Percentiles rank a stretch among this genome's conserved stretches.
phyloP scores from a whole-genome alignment of 352 stramenopile genomes.

The Thalassiosira pacifica region DNA sequence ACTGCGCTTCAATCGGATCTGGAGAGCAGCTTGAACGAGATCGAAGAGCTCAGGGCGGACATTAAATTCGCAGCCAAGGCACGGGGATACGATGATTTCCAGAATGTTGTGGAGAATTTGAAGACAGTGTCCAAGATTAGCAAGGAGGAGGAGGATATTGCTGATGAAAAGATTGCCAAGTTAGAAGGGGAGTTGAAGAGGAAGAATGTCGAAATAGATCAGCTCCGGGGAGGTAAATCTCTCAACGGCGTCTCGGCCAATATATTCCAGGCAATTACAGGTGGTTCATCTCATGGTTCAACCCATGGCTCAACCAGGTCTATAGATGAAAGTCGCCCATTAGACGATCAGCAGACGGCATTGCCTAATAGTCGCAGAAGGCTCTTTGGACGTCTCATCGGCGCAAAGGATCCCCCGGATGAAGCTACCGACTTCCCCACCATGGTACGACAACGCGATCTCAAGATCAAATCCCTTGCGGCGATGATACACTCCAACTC shows the following conservation, averaged over 20 bases:
- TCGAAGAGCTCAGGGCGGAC: conserved; percentile 18
- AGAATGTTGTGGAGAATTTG: conserved; percentile 7
- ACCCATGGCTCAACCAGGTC: no score
- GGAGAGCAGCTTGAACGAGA: conserved; percentile 36
- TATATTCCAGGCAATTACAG: neutral
- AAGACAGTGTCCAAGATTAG: neutral
- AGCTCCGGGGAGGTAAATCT: conserved; percentile 7
- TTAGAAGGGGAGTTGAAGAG: conserved; percentile 24
- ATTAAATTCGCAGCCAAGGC: conserved; percentile 3
- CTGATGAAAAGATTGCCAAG: conserved; percentile 10
- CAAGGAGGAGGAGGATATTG: conserved; percentile 1
- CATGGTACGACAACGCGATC: conserved; percentile 45
- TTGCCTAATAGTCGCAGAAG: no score
- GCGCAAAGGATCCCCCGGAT: neutral
- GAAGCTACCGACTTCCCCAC: conserved; percentile 10
- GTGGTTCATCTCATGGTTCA: no score
- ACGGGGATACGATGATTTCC: conserved; percentile 1
- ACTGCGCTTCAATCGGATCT: conserved; percentile 26
- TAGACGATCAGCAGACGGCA: no score
- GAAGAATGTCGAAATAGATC: conserved; percentile 18
- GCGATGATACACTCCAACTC: conserved; percentile 43
- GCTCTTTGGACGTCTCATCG: neutral
- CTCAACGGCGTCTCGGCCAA: neutral
- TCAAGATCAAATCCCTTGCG: conserved; percentile 43
- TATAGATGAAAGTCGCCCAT: no score